phyloP scores from a whole-genome alignment of 2,329 filamentous ascomycete species.

The Clonostachys rosea region DNA sequence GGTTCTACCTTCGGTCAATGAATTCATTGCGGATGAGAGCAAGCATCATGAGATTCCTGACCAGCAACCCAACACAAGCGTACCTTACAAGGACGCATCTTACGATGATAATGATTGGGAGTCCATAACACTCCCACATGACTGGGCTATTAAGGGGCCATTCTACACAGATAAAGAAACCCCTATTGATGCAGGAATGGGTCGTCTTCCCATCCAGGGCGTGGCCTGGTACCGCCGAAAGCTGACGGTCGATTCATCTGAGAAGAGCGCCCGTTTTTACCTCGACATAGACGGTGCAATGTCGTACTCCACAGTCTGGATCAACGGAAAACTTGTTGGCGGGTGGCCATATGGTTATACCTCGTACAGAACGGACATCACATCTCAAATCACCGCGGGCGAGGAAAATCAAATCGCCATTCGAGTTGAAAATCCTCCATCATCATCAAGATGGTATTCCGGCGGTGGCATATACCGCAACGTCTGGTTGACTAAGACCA shows the following conservation, averaged over 20 bases:
- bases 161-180: constrained; percentile 24
- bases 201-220: constrained; percentile 41
- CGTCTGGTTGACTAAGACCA: constrained; percentile 46
- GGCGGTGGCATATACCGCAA: constrained; percentile 49
- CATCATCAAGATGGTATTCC: constrained; percentile 46
- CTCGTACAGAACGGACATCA: constrained; percentile 45
- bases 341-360: constrained; percentile 48
- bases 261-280: constrained; percentile 31
- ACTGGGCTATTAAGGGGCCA: constrained; percentile 43
- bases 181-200: constrained; percentile 29
- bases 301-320: constrained; percentile 46
- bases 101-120: constrained; percentile 37
- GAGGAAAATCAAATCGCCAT: constrained; percentile 39
- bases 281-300: constrained; percentile 48
- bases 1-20: constrained; percentile 33
- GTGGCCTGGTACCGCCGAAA: constrained; percentile 47
- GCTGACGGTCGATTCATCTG: constrained; percentile 19
- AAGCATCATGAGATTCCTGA: constrained; percentile 21
- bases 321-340: constrained; percentile 42
- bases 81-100: constrained; percentile 19
- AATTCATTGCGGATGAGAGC: constrained; percentile 24
- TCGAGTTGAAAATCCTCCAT: constrained; percentile 26
- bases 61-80: constrained; percentile 13
- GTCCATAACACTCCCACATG: constrained; percentile 35
- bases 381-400: constrained; percentile 27